A percentile compares a stretch with the other conserved stretches of the same genome.
phyloP scores from a whole-genome alignment of 129 eudicot genomes.

The Escallonia rubra region DNA sequence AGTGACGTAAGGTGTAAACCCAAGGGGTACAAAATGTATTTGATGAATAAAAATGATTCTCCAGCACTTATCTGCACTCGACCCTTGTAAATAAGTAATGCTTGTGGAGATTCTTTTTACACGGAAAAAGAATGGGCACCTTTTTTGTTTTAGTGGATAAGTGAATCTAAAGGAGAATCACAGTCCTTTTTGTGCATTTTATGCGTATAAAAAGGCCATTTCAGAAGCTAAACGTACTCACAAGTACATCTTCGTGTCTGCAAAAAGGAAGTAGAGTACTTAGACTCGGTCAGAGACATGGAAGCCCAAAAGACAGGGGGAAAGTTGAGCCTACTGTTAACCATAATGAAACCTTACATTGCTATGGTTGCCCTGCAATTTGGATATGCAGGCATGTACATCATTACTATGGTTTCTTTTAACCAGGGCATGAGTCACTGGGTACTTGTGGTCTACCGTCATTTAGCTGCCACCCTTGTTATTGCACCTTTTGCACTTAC shows the following conservation, averaged over 20 bases:
- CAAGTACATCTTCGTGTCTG: no score
- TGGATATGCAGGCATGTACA: constrained; percentile 94
- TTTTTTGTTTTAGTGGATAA: constrained; percentile 26
- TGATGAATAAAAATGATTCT: constrained; percentile 2
- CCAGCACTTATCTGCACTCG: not conserved
- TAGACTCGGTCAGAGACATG: constrained; percentile 17
- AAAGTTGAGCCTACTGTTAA: constrained; percentile 18
- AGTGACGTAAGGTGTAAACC: no score
- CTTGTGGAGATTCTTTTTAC: not conserved
- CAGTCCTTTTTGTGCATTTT: constrained; percentile 17
- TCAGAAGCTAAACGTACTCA: no score
- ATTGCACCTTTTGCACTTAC: constrained; percentile 60
- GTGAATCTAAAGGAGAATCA: constrained; percentile 36
- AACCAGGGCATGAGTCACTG: constrained; percentile 78
- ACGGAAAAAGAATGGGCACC: not conserved
- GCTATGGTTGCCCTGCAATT: constrained; percentile 75
- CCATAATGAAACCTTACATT: constrained; percentile 57
- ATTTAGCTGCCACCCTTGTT: constrained; percentile 59
- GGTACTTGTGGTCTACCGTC: constrained; percentile 80
- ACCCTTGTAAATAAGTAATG: no score
- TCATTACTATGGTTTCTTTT: constrained; percentile 56
- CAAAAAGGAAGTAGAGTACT: not conserved
- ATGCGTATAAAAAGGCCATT: constrained; percentile 23
- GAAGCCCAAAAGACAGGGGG: constrained; percentile 2
- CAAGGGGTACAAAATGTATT: no score